These are phyloP conservation scores for Heracleum sosnowskyi DNA, from an alignment of 129 eudicot genomes.

Conservation along the genomic window DNA sequence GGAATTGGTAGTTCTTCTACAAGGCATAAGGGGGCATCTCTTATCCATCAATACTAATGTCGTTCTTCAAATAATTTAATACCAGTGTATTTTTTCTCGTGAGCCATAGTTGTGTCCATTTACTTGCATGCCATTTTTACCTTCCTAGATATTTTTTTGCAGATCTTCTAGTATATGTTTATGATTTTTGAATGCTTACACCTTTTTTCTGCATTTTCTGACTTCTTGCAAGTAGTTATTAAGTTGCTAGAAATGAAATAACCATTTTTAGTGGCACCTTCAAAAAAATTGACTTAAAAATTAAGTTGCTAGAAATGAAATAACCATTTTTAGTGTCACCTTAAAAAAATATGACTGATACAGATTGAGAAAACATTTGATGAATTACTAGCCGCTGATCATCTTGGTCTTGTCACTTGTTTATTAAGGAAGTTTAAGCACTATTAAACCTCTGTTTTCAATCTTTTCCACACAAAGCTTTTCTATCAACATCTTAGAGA, in stretches of 20 bases:
- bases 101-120: not conserved
- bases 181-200: not conserved
- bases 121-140: not conserved
- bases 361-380: not conserved
- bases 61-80: too few relatives aligned
- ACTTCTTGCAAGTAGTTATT: not conserved
- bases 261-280: too few relatives aligned
- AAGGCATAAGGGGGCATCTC: not conserved
- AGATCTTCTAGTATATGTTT: not conserved
- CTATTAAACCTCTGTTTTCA: not conserved
- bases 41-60: not conserved
- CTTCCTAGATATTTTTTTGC: not conserved
- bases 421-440: not conserved
- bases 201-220: not conserved
- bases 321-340: too few relatives aligned
- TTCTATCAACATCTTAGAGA: not conserved
- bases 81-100: not conserved
- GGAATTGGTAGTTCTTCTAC: not conserved
- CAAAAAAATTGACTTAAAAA: too few relatives aligned
- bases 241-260: not conserved
- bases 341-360: too few relatives aligned
- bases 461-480: not conserved
- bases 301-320: not conserved
- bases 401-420: too few relatives aligned
- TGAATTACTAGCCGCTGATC: not conserved